Percentiles rank a stretch among this genome's conserved stretches.
Conservation (phyloP, 148 eudicot genomes). For the Fagopyrum homotropicum region DNA sequence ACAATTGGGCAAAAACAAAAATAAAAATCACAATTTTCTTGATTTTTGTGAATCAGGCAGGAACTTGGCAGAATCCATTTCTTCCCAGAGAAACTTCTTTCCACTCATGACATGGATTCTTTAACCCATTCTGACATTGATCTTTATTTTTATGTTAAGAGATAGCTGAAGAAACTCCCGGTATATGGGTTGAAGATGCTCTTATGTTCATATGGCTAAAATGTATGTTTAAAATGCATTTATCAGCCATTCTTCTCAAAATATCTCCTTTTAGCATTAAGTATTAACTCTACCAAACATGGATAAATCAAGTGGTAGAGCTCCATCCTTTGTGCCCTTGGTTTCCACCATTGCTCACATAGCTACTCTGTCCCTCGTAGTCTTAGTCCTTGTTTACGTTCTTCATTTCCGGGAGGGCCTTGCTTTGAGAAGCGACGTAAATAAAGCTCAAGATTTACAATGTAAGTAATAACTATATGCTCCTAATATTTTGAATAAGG, state of each 20-base stretch:
- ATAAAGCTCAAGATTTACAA: slow-evolving; percentile 4
- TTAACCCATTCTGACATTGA: too few relatives aligned
- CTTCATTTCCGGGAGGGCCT: slow-evolving; percentile 12
- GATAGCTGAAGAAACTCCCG: too few relatives aligned
- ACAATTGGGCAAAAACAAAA: too few relatives aligned
- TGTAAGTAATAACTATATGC: neutral
- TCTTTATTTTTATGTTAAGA: too few relatives aligned
- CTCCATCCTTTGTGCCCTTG: neutral
- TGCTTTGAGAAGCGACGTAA: slow-evolving; percentile 1
- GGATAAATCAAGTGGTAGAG: neutral
- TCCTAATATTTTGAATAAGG: too few relatives aligned
- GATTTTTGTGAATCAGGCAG: too few relatives aligned
- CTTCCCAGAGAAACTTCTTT: too few relatives aligned
- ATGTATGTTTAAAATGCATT: neutral
- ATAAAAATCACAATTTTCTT: too few relatives aligned
- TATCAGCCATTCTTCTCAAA: neutral
- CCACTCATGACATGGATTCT: too few relatives aligned
- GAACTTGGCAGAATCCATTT: too few relatives aligned
- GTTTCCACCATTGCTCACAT: neutral
- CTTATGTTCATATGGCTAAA: too few relatives aligned
- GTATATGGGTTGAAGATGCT: too few relatives aligned
- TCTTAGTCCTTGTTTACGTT: slow-evolving; percentile 10
- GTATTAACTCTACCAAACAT: neutral
- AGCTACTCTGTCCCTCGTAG: neutral
- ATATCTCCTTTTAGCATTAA: neutral